These are phyloP conservation scores for Colletotrichum kahawae DNA, from an alignment of 2,329 filamentous ascomycete genomes.

Conservation along the genomic window DNA sequence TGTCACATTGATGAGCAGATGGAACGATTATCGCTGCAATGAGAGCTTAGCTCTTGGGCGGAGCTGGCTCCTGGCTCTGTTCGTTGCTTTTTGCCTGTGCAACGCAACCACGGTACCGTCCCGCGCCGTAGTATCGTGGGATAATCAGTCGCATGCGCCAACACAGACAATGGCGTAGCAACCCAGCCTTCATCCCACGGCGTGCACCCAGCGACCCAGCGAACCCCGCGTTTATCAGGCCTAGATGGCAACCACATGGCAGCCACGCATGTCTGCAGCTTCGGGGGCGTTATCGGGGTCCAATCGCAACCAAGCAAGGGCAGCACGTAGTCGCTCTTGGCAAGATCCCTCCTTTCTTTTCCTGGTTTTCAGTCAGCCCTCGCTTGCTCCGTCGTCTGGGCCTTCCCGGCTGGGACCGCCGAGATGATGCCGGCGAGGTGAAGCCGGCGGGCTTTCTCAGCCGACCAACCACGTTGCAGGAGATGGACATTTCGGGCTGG, in stretches of 20 bases:
- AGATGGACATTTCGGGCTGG: constrained; percentile 4
- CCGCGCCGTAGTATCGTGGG: background rate
- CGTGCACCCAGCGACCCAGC: background rate
- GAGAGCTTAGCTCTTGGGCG: background rate
- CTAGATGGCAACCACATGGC: background rate
- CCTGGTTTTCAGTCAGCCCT: background rate
- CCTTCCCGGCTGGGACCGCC: background rate
- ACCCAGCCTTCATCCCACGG: background rate
- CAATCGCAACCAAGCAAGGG: background rate
- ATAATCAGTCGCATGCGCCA: background rate
- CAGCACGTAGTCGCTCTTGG: background rate
- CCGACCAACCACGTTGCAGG: background rate
- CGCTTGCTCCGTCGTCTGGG: background rate
- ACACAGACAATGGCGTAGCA: background rate
- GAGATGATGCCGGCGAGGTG: background rate
- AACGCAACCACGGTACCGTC: background rate
- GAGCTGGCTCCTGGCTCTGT: background rate
- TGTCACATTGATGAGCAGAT: background rate
- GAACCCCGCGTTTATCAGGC: background rate
- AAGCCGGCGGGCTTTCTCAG: background rate
- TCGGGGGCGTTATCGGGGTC: background rate
- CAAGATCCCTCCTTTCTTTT: background rate
- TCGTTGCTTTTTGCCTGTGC: background rate
- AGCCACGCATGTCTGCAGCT: background rate
- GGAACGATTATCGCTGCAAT: background rate